Evolutionary conservation across 257 asterid genomes (phyloP), one percentile per base, ranked within the genome.

Genomic region (Dorcoceras hygrometricum): DNA sequence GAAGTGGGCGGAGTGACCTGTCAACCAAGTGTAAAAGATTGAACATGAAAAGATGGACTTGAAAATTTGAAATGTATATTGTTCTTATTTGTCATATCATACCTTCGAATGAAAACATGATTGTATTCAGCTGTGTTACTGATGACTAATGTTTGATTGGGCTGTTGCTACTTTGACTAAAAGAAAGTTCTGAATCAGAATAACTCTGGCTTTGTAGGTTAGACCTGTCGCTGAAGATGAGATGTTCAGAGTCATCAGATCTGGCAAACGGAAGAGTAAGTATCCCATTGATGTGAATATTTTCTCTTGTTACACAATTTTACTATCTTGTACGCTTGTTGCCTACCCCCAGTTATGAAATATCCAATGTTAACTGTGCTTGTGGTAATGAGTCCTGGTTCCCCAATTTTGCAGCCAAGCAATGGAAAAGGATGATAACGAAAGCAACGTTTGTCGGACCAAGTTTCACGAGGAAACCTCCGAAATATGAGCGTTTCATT

Each of bases 371-470:
- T 29, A 62, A 29, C 56, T 31, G 28, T 60, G 50, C 64, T 43
- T 59, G 27, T 71, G 31, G 8, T 79, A 63, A 31, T 62, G 34
- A 46, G 12, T 50, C 65, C 71, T 3, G 62, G 18, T 43, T n/a
- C n/a, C n/a, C n/a, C n/a, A n/a, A n/a, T n/a, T n/a, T 71, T 73
- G 75, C 89, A 93, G 99, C 97, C 63, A 93, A 93, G 78, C 99
- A 94, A 71, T 94, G 97, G 99, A 94, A 94, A 89, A 90, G 99
- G 77, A 94, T 94, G 99, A 82, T 94, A 78, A 94, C 99, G 19
- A 90, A 93, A 73, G 97, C 94, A 25, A 93, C 97, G 8, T 93
- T 93, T 56, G 96, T 93, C 1, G 99, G 99, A 54, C 94, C 89
- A 43, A 84, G 88, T 65, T 93, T 93, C 73, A 93, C 97, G 1